A percentile compares a stretch with the other conserved stretches of the same genome.
Conservation (phyloP, 192 early-diverging fungal species). For the Lobosporangium transversale region DNA sequence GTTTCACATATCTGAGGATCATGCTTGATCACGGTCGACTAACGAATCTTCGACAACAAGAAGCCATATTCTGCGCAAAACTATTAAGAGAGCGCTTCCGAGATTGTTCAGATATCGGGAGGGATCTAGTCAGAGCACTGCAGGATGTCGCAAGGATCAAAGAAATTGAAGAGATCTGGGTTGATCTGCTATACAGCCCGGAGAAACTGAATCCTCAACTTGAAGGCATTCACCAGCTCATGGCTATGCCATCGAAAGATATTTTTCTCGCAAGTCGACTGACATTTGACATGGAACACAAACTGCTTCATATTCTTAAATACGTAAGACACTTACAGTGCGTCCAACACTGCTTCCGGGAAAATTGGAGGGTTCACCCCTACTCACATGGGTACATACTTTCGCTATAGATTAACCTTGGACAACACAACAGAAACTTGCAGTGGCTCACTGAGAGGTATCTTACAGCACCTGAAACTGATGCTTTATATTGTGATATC, state of each 20-base stretch:
- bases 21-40: conserved; percentile 64
- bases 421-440: conserved; percentile 65
- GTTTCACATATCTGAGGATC: conserved; percentile 47
- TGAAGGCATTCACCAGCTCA: conserved; percentile 63
- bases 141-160: conserved; percentile 67
- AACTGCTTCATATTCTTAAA: conserved; percentile 73
- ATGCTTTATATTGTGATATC: conserved; percentile 71
- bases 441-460: conserved; percentile 74
- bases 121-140: conserved; percentile 74
- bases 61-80: conserved; percentile 58
- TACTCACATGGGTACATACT: too few relatives aligned
- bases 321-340: too few relatives aligned
- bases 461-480: conserved; percentile 65
- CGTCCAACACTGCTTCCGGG: too few relatives aligned
- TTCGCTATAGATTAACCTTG: conserved; percentile 52
- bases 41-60: conserved; percentile 57
- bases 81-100: conserved; percentile 67
- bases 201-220: conserved; percentile 65
- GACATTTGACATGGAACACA: conserved; percentile 74
- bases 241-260: conserved; percentile 69
- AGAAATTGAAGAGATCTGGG: conserved; percentile 66
- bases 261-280: conserved; percentile 68
- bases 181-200: conserved; percentile 62
- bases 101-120: conserved; percentile 67
- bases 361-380: too few relatives aligned